Base-by-base conservation (phyloP, 2,329 filamentous ascomycete genomes). In the Exophiala mesophila region DNA sequence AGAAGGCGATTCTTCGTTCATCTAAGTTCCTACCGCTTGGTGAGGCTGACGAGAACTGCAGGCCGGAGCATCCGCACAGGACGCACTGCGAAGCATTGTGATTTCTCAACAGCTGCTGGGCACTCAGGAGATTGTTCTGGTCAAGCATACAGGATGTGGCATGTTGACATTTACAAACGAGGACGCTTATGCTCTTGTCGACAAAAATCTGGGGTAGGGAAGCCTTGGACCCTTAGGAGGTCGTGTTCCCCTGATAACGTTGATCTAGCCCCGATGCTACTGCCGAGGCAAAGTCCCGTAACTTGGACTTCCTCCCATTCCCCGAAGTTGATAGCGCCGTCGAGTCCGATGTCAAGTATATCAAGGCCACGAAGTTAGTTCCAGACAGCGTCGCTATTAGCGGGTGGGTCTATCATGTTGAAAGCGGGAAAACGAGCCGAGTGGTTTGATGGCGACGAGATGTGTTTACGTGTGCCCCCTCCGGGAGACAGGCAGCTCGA, bases 51-150 rank as follows among this genome's bases (percentile, higher is more conserved):
- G 16, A 13, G 29, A 7, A 32, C 3, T 12, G 23, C 19, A 54
- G 50, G 83, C 81, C 7, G 82, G 82, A 2, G 84, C 71, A 1
- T 79, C 74, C 12, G 81, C 77, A 1, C 66, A 70, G 26, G 85
- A 90, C 43, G 83, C 81, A 0, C 70, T 89, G 5, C 80, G 86
- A 37, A 85, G 79, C 15, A 74, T 92, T 42, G 63, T 90, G 47
- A 87, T 92, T 57, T 88, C 83, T 0, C 73, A 92, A 64, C 85
- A 90, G 60, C 70, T 90, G 5, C 74, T 92, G 0, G 84, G 82
- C 6, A 92, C 86, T 0, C 71, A 74, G 1, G 85, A 90, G 62
- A 80, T 92, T 36, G 62, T 89, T 13, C 60, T 89, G 17, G 70
- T 89, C 55, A 86, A 88, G 67, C 82, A 87, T 56, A 85, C 81